Conservation (phyloP, 768 basidiomycete species). For the Cystofilobasidium capitatum region DNA sequence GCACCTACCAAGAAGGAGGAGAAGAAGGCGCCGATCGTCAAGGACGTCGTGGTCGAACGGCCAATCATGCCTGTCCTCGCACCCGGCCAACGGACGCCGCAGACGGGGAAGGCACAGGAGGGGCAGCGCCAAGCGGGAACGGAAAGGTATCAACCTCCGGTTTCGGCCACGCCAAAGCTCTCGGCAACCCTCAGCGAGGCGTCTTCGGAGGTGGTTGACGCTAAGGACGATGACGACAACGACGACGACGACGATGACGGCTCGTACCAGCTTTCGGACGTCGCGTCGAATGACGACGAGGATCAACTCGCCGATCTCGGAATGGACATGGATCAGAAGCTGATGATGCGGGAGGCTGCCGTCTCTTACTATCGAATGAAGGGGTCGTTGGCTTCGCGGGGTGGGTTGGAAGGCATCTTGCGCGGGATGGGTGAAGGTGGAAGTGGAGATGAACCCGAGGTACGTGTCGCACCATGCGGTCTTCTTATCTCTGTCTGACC, state of each 20-base stretch:
- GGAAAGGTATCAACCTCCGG: not conserved
- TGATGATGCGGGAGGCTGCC: conserved; percentile 23
- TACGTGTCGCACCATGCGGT: not conserved
- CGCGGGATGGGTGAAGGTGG: conserved; percentile 9
- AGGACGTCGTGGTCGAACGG: not conserved
- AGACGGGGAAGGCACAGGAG: too few species aligned
- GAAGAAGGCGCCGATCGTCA: not conserved
- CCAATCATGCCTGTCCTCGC: not conserved
- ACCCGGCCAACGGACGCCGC: not conserved
- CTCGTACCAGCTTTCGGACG: conserved; percentile 19
- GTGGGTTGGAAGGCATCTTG: conserved; percentile 6
- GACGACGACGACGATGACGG: conserved; percentile 18
- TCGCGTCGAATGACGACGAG: conserved; percentile 2
- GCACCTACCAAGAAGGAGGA: not conserved
- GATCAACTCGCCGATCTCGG: not conserved
- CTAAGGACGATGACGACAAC: not conserved
- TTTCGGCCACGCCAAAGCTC: too few species aligned
- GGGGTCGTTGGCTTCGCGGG: conserved; percentile 5
- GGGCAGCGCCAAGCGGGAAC: not conserved
- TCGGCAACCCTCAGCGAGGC: too few species aligned
- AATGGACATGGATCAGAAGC: conserved; percentile 22
- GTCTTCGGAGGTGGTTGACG: not conserved
- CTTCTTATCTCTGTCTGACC: not conserved
- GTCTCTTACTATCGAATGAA: conserved; percentile 20
- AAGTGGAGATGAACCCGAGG: conserved; percentile 11